Evolutionary conservation across 225 moss, liverwort and hornwort genomes (phyloP).

Genomic region (Bryoerythrophyllum caledonicum): DNA sequence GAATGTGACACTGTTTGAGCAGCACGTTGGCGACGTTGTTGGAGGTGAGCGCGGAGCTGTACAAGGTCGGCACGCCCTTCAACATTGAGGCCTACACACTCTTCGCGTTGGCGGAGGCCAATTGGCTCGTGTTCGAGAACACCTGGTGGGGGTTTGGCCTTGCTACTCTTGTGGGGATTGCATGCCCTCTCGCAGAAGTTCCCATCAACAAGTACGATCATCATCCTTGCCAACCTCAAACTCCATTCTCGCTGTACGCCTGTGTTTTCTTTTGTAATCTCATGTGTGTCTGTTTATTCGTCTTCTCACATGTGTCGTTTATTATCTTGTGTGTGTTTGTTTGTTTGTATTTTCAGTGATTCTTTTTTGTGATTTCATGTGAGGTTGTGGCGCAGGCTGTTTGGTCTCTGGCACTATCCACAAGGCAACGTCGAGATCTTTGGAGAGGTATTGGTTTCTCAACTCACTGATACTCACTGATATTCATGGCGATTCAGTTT

Average conservation of each 20-base stretch:
- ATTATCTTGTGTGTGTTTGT: no score
- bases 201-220: constrained; percentile 64
- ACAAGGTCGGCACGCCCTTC: constrained; percentile 71
- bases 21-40: constrained; percentile 69
- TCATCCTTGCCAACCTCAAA: background rate
- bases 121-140: constrained; percentile 86
- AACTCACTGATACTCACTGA: no score
- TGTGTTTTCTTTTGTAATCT: no score
- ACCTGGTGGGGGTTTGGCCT: constrained; percentile 98
- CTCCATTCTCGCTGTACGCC: no score
- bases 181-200: constrained; percentile 74
- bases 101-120: constrained; percentile 78
- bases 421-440: constrained; percentile 72
- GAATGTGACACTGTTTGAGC: background rate
- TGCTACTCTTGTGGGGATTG: constrained; percentile 59
- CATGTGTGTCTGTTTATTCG: no score
- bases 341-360: no score
- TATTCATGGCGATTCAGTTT: no score
- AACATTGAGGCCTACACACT: constrained; percentile 84
- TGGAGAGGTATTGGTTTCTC: constrained; percentile 55
- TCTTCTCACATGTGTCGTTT: no score
- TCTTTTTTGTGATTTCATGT: background rate
- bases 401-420: constrained; percentile 93
- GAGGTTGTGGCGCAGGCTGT: constrained; percentile 41
- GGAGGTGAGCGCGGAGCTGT: constrained; percentile 92